Evolutionary conservation across 2,329 filamentous ascomycete species (phyloP).

Genomic region (Apiospora aurea): DNA sequence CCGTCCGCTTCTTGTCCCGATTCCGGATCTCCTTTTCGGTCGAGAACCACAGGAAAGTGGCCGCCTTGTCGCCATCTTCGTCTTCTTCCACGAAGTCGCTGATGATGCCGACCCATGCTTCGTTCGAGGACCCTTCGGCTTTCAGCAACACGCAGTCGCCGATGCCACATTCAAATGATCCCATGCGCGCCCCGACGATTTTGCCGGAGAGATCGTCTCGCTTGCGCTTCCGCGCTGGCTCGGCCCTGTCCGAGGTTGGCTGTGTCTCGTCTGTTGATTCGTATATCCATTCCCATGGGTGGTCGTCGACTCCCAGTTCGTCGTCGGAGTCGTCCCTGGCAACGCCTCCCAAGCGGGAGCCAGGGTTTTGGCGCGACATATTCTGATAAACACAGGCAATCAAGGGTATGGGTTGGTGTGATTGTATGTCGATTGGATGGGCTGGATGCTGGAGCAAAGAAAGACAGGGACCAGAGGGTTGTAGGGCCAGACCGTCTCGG

Average conservation of each 20-base stretch:
- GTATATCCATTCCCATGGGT: conserved; percentile 84
- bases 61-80: conserved; percentile 78
- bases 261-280: conserved; percentile 37
- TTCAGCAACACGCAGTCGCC: conserved; percentile 89
- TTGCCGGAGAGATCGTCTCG: conserved; percentile 45
- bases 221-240: conserved; percentile 45
- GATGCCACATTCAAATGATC: conserved; percentile 77
- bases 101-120: conserved; percentile 92
- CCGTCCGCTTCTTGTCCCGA: conserved; percentile 79
- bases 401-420: not conserved
- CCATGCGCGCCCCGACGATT: conserved; percentile 85
- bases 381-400: not conserved
- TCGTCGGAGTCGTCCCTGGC: conserved; percentile 85
- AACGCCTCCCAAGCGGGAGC: conserved; percentile 62
- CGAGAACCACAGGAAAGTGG: conserved; percentile 95
- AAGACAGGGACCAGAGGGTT: not conserved
- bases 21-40: conserved; percentile 89
- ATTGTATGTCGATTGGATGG: not conserved
- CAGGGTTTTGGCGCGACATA: conserved; percentile 28
- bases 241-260: conserved; percentile 22
- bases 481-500: not conserved
- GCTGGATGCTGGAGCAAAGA: not conserved
- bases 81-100: conserved; percentile 80
- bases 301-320: conserved; percentile 77
- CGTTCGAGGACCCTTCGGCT: conserved; percentile 77